phyloP scores from a whole-genome alignment of 139 green algal species.

The Mesostigma viride region DNA sequence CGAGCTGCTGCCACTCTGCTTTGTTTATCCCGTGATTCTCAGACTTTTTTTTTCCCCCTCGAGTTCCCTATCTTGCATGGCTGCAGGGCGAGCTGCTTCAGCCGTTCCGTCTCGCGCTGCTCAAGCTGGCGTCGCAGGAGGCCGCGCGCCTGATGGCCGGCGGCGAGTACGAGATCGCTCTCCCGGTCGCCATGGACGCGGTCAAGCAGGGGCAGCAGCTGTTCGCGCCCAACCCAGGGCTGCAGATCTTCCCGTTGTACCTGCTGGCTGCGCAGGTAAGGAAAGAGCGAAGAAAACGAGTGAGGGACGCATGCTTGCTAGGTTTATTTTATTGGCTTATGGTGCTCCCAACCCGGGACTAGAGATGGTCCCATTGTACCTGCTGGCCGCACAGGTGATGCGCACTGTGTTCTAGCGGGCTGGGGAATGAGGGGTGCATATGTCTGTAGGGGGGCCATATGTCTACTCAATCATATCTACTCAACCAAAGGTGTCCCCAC shows the following conservation, averaged over 20 bases:
- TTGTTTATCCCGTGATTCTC: no score
- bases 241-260: conserved; percentile 72
- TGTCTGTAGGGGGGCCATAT: no score
- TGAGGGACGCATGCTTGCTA: neutral
- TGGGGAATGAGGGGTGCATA: no score
- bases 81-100: conserved; percentile 37
- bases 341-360: conserved; percentile 17
- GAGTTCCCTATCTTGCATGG: no score
- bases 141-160: conserved; percentile 58
- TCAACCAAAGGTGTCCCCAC: no score
- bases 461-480: no score
- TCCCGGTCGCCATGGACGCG: conserved; percentile 60
- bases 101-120: conserved; percentile 63
- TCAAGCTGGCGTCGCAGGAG: conserved; percentile 67
- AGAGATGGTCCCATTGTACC: conserved; percentile 69
- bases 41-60: no score
- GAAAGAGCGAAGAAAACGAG: neutral
- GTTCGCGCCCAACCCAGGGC: conserved; percentile 55
- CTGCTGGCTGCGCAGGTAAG: conserved; percentile 58
- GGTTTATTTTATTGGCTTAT: neutral
- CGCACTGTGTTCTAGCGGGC: no score
- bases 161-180: conserved; percentile 59
- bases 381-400: conserved; percentile 62
- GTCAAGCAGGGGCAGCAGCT: conserved; percentile 61
- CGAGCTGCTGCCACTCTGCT: no score